Percentiles rank a stretch among this genome's conserved stretches.
These are phyloP conservation scores for Oryza longistaminata DNA, from an alignment of 176 grass and related monocot genomes.

Conservation along the genomic window DNA sequence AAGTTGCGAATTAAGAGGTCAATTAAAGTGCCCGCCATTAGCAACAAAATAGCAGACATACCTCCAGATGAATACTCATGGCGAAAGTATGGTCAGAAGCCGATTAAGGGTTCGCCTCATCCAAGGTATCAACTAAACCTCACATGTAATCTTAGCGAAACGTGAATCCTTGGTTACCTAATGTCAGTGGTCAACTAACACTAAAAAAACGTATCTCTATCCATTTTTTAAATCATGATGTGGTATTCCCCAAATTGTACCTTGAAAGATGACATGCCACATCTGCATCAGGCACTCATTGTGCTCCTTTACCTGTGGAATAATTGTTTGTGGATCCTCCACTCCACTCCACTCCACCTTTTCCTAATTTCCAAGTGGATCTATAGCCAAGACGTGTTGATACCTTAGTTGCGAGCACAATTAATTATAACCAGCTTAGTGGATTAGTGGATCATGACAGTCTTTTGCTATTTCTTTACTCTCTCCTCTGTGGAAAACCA, in stretches of 20 bases:
- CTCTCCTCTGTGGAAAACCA: conserved; percentile 22
- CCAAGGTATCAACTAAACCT: conserved; percentile 70
- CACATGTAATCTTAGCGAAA: background rate
- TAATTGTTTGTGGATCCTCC: conserved; percentile 48
- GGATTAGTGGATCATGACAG: conserved; percentile 34
- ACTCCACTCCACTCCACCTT: conserved; percentile 30
- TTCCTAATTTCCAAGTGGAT: conserved; percentile 41
- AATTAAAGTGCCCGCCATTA: conserved; percentile 95
- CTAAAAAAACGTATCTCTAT: conserved; percentile 16
- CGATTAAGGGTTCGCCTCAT: conserved; percentile 97
- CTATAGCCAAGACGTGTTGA: conserved; percentile 24
- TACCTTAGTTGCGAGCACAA: conserved; percentile 35
- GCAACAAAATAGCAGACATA: conserved; percentile 95
- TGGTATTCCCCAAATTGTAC: conserved; percentile 34
- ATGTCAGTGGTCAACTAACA: conserved; percentile 16
- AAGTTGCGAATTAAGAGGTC: conserved; percentile 85
- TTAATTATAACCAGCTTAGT: conserved; percentile 38
- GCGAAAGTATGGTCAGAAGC: conserved; percentile 98
- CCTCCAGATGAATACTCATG: conserved; percentile 93
- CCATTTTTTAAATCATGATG: conserved; percentile 19
- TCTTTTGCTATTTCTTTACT: background rate
- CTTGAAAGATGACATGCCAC: conserved; percentile 39
- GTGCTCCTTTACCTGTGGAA: conserved; percentile 46
- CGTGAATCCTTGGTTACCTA: background rate
- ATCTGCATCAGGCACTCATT: conserved; percentile 43